Percentiles rank a stretch among this genome's conserved stretches.
These are phyloP conservation scores for Schwanniomyces yamadae DNA, from an alignment of 805 yeast genomes.

Conservation along the genomic window DNA sequence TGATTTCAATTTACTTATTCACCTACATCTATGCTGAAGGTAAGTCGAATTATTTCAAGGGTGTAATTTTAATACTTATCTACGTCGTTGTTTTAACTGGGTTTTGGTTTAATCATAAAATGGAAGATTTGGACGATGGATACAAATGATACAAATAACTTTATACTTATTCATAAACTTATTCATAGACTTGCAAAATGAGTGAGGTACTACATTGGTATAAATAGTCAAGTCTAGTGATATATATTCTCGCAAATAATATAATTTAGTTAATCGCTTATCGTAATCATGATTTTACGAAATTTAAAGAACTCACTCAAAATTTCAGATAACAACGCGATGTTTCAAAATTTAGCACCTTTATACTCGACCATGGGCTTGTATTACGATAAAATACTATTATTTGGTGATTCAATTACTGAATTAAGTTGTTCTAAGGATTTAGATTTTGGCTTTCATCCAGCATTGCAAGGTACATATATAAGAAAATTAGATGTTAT, in stretches of 20 bases:
- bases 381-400: conserved; percentile 48
- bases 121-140: conserved; percentile 32
- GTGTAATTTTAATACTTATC: conserved; percentile 78
- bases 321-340: no score
- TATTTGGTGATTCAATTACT: conserved; percentile 74
- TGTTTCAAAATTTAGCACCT: no score
- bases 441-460: conserved; percentile 46
- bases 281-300: no score
- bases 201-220: no score
- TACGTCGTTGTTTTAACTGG: conserved; percentile 78
- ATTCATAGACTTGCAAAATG: no score
- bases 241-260: no score
- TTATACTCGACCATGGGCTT: no score
- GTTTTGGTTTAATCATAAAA: conserved; percentile 61
- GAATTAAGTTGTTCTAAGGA: conserved; percentile 47
- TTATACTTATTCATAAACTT: neutral
- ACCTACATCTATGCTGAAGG: conserved; percentile 96
- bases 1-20: conserved; percentile 83
- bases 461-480: conserved; percentile 52
- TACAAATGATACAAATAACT: conserved; percentile 6
- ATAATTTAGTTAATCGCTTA: no score
- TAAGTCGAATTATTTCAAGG: conserved; percentile 93
- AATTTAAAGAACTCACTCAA: no score
- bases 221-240: no score
- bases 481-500: conserved; percentile 64